phyloP scores from a whole-genome alignment of 1,284 basidiomycete genomes.

The Athelia psychrophila region DNA sequence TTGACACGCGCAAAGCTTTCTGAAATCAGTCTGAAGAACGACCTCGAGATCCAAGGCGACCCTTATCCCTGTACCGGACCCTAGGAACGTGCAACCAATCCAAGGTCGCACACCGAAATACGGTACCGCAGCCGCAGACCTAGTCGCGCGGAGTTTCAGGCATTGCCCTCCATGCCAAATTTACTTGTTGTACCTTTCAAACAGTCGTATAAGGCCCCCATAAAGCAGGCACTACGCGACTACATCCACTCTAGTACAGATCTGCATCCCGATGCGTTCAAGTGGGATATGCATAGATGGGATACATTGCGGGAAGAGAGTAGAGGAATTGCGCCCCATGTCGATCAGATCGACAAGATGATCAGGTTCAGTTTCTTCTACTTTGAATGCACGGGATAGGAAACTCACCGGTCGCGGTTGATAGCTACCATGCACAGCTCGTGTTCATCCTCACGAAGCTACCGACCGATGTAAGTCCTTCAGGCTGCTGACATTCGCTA shows the following conservation, averaged over 20 bases:
- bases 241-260: constrained; percentile 76
- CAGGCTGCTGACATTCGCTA: neutral
- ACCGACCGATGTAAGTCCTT: constrained; percentile 36
- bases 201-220: constrained; percentile 57
- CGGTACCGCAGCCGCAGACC: no score
- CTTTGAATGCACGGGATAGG: constrained; percentile 11
- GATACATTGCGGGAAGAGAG: constrained; percentile 66
- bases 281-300: constrained; percentile 74
- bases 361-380: constrained; percentile 38
- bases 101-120: no score
- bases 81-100: no score
- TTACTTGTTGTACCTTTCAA: constrained; percentile 80
- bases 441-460: constrained; percentile 63
- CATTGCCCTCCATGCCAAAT: constrained; percentile 59
- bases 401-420: neutral
- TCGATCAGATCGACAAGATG: constrained; percentile 44
- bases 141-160: neutral
- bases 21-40: no score
- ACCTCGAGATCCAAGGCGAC: no score
- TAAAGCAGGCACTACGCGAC: constrained; percentile 57
- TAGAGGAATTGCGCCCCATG: constrained; percentile 56
- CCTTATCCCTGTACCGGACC: no score
- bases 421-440: constrained; percentile 91
- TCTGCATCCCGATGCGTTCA: constrained; percentile 89
- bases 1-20: no score